A percentile compares a stretch with the other conserved stretches of the same genome.
phyloP scores from a whole-genome alignment of 2,329 filamentous ascomycete species.

The Aspergillus eucalypticola region DNA sequence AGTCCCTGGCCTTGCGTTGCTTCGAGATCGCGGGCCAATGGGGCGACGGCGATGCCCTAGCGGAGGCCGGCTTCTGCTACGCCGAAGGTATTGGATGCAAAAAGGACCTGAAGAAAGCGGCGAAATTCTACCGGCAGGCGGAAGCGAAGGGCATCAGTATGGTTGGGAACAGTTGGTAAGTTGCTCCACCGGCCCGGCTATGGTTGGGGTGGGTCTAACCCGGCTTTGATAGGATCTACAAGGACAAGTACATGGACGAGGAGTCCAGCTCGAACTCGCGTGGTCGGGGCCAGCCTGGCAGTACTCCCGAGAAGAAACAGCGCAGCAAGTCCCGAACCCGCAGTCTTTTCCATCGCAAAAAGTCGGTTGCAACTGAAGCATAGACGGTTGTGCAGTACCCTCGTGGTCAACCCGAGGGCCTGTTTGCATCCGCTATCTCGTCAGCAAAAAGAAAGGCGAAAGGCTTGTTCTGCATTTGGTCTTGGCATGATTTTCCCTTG shows the following conservation, averaged over 20 bases:
- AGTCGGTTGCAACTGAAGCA: conserved; percentile 37
- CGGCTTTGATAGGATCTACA: conserved; percentile 74
- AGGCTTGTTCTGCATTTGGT: conserved; percentile 1
- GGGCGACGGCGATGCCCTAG: conserved; percentile 92
- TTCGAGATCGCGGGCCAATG: conserved; percentile 95
- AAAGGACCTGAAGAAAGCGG: conserved; percentile 93
- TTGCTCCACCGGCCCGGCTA: conserved; percentile 23
- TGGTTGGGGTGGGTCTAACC: neutral
- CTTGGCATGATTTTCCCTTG: neutral
- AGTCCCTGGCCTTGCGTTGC: conserved; percentile 79
- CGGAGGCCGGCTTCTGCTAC: conserved; percentile 95
- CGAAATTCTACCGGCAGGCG: conserved; percentile 84
- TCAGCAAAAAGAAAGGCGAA: conserved; percentile 6
- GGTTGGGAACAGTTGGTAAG: conserved; percentile 97
- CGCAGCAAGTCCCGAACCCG: conserved; percentile 76
- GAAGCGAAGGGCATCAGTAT: conserved; percentile 94
- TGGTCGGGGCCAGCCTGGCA: conserved; percentile 34
- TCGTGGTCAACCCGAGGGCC: conserved; percentile 1
- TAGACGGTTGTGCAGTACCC: conserved; percentile 6
- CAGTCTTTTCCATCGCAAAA: conserved; percentile 69
- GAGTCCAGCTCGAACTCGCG: conserved; percentile 39
- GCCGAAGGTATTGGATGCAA: conserved; percentile 90
- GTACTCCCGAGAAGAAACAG: conserved; percentile 62
- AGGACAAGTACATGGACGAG: conserved; percentile 82
- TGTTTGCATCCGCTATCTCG: conserved; percentile 21